Percentiles rank a stretch among this genome's conserved stretches.
Conservation (phyloP, 371 early-diverging fungal species). For the Nosema muscidifuracis region DNA sequence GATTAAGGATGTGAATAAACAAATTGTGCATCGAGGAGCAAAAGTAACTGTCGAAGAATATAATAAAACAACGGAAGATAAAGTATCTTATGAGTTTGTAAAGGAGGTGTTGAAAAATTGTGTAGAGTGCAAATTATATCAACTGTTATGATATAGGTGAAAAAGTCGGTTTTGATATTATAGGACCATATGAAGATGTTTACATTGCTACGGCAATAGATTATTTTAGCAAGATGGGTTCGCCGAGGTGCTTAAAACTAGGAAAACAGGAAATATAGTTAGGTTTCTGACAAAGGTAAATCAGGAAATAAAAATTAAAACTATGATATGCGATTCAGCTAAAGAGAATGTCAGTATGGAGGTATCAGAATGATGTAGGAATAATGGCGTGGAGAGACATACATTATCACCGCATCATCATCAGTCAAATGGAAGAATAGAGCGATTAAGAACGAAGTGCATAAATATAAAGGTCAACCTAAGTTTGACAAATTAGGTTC, state of each 20-base stretch:
- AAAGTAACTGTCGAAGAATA: background rate
- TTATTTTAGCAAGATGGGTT: background rate
- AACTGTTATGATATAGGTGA: background rate
- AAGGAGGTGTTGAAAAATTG: background rate
- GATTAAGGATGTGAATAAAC: too few relatives aligned
- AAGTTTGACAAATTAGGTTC: background rate
- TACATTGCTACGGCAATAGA: constrained; percentile 1
- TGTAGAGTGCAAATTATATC: background rate
- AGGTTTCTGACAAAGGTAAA: background rate
- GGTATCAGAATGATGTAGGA: background rate
- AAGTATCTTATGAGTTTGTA: background rate
- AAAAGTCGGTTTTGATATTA: background rate
- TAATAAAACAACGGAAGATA: background rate
- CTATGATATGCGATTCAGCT: background rate
- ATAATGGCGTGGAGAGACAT: background rate
- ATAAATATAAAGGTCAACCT: constrained; percentile 7
- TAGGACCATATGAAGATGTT: background rate
- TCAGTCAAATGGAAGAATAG: background rate
- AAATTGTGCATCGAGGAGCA: too few relatives aligned
- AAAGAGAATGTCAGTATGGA: background rate
- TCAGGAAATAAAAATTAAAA: background rate
- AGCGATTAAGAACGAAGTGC: background rate
- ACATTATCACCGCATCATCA: background rate
- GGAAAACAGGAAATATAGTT: background rate
- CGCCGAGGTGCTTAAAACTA: too few relatives aligned